Evolutionary conservation across 2,329 filamentous ascomycete genomes (phyloP), one percentile per base, ranked within the genome.

Genomic region (Xylogone sp.): DNA sequence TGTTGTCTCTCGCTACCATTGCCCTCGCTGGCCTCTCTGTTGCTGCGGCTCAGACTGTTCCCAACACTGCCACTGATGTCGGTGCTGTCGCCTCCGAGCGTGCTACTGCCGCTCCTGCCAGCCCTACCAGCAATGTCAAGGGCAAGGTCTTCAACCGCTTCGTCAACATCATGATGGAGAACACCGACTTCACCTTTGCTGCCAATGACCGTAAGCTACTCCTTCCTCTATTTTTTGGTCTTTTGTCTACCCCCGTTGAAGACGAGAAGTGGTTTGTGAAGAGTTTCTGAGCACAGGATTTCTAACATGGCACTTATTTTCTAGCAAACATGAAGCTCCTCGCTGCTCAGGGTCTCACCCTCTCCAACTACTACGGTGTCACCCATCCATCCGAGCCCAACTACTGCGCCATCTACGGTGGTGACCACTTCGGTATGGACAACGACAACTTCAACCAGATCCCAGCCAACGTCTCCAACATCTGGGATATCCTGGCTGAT

Each of bases 331-430:
- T 79, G 20, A 65, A 68, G 52, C 77, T 70, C 62, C 69, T 82
- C 31, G 77, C 77, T 2, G 69, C 66, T 31, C 70, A 78, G 62
- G 82, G 82, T 22, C 77, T 86, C 53, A 72, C 72, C 9, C 69
- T 86, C 18, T 74, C 71, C 53, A 77, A 79, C 59, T 77, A 73
- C 63, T 75, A 66, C 54, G 78, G 76, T 13, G 66, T 80, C 27
- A 83, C 80, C 0, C 82, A 84, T 60, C 79, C 81, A 1, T 81
- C 77, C 0, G 72, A 83, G 71, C 82, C 82, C 13, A 85, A 86
- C 68, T 86, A 86, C 61, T 73, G 78, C 31, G 79, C 79, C n/a
- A 68, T 77, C 0, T 74, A 76, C 19, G 77, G 75, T 20, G 82
- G 79, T 51, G 80, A 81, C 62, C 78, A 75, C 52, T 81, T 82